Conservation (phyloP, 2,329 filamentous ascomycete genomes). For the Cladosporium austrohemisphaericum region DNA sequence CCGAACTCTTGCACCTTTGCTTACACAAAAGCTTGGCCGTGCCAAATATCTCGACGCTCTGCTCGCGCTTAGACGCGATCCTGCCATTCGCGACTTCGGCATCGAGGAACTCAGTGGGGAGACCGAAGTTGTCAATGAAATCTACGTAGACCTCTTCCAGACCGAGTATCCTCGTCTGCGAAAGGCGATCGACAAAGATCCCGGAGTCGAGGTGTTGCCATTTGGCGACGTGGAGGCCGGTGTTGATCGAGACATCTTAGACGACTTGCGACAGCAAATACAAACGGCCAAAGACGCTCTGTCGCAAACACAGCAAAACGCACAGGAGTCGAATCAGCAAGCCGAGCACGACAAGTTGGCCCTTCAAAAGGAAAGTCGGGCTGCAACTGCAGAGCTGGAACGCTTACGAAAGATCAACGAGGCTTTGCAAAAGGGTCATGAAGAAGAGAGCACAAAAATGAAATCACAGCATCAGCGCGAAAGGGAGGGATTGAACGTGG, state of each 20-base stretch:
- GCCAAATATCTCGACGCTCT: constrained; percentile 85
- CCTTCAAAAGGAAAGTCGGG: constrained; percentile 47
- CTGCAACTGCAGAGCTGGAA: constrained; percentile 42
- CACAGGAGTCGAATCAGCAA: constrained; percentile 53
- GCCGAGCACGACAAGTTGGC: constrained; percentile 45
- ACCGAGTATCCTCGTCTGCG: constrained; percentile 87
- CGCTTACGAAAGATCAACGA: constrained; percentile 66
- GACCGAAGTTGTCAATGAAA: constrained; percentile 52
- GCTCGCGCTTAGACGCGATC: constrained; percentile 70
- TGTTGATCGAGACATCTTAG: constrained; percentile 88
- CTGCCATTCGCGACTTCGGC: constrained; percentile 83
- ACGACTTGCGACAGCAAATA: constrained; percentile 73
- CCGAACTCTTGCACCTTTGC: constrained; percentile 71
- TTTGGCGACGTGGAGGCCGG: constrained; percentile 81
- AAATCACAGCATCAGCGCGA: constrained; percentile 46
- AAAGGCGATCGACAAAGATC: constrained; percentile 85
- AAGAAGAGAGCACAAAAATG: constrained; percentile 47
- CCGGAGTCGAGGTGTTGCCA: constrained; percentile 78
- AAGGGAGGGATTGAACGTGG: constrained; percentile 24
- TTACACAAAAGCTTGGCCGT: constrained; percentile 72
- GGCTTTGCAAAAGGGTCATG: constrained; percentile 65
- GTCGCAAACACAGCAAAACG: constrained; percentile 54
- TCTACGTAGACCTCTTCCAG: constrained; percentile 91
- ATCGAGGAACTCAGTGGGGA: constrained; percentile 43
- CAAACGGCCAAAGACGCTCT: constrained; percentile 65